These are phyloP conservation scores for Eucalyptus urophylla DNA, from an alignment of 345 rosid species.

Conservation along the genomic window DNA sequence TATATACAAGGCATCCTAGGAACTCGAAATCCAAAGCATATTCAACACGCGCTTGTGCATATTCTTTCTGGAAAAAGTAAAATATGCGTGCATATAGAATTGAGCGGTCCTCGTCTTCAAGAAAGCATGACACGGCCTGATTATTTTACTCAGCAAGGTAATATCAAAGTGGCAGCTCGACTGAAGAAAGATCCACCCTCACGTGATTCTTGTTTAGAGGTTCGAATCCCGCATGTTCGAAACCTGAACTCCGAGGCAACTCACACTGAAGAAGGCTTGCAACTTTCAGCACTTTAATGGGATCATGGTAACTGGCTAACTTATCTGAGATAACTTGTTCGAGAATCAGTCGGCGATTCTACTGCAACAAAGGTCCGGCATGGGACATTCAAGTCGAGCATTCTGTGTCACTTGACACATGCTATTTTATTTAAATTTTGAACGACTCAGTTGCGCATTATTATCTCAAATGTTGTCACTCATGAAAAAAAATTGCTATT, in stretches of 20 bases:
- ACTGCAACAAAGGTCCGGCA: not conserved
- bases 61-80: not conserved
- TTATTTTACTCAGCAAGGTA: not conserved
- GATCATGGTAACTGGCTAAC: not conserved
- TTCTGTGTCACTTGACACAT: not conserved
- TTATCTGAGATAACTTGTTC: not conserved
- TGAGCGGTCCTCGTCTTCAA: not conserved
- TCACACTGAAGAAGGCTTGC: not conserved
- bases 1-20: not conserved
- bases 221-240: not conserved
- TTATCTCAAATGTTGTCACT: too few relatives aligned
- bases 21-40: not conserved
- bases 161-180: not conserved
- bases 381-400: not conserved
- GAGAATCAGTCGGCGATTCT: not conserved
- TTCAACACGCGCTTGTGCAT: not conserved
- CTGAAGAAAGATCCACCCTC: not conserved
- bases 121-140: not conserved
- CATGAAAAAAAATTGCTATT: too few relatives aligned
- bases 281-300: fast-evolving
- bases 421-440: too few relatives aligned
- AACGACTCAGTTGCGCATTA: fast-evolving
- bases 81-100: not conserved
- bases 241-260: not conserved
- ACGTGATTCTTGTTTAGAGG: not conserved